Evolutionary conservation across 352 stramenopile genomes (phyloP), one percentile per base, ranked within the genome.

Genomic region (Phytopythium helicoides): DNA sequence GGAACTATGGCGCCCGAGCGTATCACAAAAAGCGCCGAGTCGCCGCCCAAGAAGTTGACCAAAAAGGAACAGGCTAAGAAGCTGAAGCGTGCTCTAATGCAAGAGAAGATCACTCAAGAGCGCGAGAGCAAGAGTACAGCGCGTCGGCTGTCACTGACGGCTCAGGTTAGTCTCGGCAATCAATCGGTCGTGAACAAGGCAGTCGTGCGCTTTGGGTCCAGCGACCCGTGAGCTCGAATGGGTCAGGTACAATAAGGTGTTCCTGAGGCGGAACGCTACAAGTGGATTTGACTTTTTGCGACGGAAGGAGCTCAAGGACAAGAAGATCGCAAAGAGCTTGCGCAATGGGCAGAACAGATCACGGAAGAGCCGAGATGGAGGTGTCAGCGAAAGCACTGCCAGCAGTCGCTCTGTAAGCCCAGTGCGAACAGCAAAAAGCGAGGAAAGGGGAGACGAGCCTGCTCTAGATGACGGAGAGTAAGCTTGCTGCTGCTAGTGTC

Each of bases 1-100:
- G 86, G 86, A 44, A 95, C 86, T 15, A 95, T 95, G 86, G 86
- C 86, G 16, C 83, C 86, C 1, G 74, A 92, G 34, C 88, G 89
- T 46, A 74, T 93, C 28, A 89, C 85, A 39, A 62, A 76, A 36
- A 11, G 33, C 6, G 39, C 28, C 10, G 23, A 59, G 25, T 64
- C 37, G 0, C 52, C 71, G 0, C 50, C 57, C 19, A 87, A 87
- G 37, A 94, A 90, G 36, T 59, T 92, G 16, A 87, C 80, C 31
- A 95, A 94, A 61, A 92, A 94, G 48, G 78, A 94, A 56, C 53
- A 81, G 39, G 53, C 71, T 5, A 81, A 88, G 61, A 70, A 81
- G 26, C 70, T 76, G 36, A 92, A 92, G 56, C 80, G 81, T 39
- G 76, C 72, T 49, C 59, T 86, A 54, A 67, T 75, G 3, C 70